Percentiles rank a stretch among this genome's conserved stretches.
Conservation (phyloP, 2,329 filamentous ascomycete species). For the Botrytis tulipae region DNA sequence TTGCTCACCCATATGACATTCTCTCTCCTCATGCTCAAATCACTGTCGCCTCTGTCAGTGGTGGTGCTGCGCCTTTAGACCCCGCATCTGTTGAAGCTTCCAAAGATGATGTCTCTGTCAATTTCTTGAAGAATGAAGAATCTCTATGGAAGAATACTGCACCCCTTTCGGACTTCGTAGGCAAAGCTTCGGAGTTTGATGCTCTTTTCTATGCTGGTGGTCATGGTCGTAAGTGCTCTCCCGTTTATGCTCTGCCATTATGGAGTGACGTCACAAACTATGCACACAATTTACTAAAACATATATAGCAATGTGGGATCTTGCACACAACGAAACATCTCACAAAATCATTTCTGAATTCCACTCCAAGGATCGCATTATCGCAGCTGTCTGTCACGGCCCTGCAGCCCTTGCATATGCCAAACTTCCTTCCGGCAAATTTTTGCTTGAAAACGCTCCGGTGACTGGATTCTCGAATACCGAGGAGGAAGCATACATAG, state of each 20-base stretch:
- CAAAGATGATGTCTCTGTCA: conserved; percentile 42
- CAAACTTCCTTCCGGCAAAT: conserved; percentile 49
- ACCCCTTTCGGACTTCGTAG: conserved; percentile 48
- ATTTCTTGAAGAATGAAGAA: conserved; percentile 48
- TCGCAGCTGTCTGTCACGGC: conserved; percentile 68
- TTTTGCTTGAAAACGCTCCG: conserved; percentile 54
- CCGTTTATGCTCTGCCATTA: background rate
- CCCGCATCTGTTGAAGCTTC: conserved; percentile 44
- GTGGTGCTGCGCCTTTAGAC: conserved; percentile 46
- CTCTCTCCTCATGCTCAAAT: conserved; percentile 44
- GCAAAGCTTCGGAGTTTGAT: conserved; percentile 50
- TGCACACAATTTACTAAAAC: background rate
- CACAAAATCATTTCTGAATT: conserved; percentile 63
- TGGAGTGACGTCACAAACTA: background rate
- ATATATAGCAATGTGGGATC: conserved; percentile 35
- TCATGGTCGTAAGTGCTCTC: conserved; percentile 49
- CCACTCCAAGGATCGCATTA: conserved; percentile 57
- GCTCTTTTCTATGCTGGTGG: conserved; percentile 59
- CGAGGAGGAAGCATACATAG: conserved; percentile 47
- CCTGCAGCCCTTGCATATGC: conserved; percentile 60
- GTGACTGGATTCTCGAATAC: conserved; percentile 60
- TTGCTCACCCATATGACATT: conserved; percentile 48
- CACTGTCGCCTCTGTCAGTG: conserved; percentile 46
- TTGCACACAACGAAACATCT: conserved; percentile 55
- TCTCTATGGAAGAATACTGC: conserved; percentile 53